Base-by-base conservation (phyloP, 257 asterid species). In the Salvia splendens region DNA sequence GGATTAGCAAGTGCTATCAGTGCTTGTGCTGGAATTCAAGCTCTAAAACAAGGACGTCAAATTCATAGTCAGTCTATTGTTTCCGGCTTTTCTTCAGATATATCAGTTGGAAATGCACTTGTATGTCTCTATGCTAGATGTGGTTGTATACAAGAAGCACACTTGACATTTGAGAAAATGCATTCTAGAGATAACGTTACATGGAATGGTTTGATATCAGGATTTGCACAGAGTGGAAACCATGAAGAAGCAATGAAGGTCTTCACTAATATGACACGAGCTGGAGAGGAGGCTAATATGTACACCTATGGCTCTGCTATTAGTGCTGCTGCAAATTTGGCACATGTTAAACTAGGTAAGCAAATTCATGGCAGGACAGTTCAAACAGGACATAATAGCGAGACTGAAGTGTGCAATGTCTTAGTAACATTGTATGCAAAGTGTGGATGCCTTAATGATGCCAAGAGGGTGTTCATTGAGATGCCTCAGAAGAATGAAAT, bases 21-120 rank as follows among this genome's bases (percentile, higher is more conserved):
- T 68, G 97, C 96, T 61, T 91, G 94, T 81, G 87, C 95, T 70
- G 94, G 97, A 61, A 80, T 85, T 67, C 91, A 85, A 80, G 94
- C 86, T 64, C 76, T 85, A 56, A 67, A 81, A 73, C 93, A 82
- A 74, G 97, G 96, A 16, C 81, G 79, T 12, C 97, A 88, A 82
- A 77, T 86, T 73, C 97, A 91, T 82, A 76, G 83, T 40, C 89
- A 85, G 72, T 85, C 94, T 74, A 65, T 85, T 47, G 82, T 77
- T 67, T 79, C 73, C 20, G 97, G 67, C 55, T 85, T 82, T 77
- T 79, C 85, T 60, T 75, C 69, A 8, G 96, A 91, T 77, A 77
- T 78, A 60, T 91, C 97, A 73, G 78, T 86, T 60, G 92, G 89
- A 75, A 91, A 86, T 75, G 88, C 97, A 40, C 86, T 91, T 24